phyloP scores from a whole-genome alignment of 2,329 filamentous ascomycete species.

The Alternaria arbusti region DNA sequence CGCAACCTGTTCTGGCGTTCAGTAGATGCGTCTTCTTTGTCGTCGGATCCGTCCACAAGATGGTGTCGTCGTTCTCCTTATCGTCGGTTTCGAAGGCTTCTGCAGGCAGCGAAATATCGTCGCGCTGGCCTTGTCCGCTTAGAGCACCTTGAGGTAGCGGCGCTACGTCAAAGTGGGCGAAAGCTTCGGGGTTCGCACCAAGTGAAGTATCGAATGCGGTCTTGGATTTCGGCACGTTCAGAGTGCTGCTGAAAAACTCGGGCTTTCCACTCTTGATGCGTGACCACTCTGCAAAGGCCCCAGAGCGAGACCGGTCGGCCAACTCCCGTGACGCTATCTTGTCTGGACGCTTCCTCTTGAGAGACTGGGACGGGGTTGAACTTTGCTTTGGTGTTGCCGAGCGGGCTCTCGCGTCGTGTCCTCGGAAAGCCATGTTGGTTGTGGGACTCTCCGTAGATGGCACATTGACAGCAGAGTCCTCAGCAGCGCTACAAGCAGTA shows the following conservation, averaged over 20 bases:
- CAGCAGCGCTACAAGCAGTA: constrained; percentile 1
- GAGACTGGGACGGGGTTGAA: not conserved
- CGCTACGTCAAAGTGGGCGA: constrained; percentile 14
- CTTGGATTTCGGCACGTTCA: constrained; percentile 11
- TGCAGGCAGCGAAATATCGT: not conserved
- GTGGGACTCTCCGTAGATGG: not conserved
- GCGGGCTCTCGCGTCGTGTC: not conserved
- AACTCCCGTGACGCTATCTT: not conserved
- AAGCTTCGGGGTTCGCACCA: not conserved
- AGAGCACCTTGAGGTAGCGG: constrained; percentile 21
- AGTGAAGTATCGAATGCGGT: not conserved
- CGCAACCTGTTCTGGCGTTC: constrained; percentile 63
- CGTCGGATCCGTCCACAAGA: constrained; percentile 67
- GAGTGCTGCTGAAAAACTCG: constrained; percentile 38
- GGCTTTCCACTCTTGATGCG: constrained; percentile 53
- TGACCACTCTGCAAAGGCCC: constrained; percentile 49
- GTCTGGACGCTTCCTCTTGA: constrained; percentile 31
- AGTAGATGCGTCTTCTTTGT: constrained; percentile 61
- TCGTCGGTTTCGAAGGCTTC: not conserved
- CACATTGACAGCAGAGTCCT: not conserved
- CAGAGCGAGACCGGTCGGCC: constrained; percentile 3
- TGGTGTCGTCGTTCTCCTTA: constrained; percentile 39
- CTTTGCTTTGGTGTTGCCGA: not conserved
- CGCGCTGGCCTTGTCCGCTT: not conserved
- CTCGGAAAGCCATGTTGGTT: not conserved